Conservation (phyloP, 495 filamentous ascomycete genomes). For the Glarea lozoyensis region DNA sequence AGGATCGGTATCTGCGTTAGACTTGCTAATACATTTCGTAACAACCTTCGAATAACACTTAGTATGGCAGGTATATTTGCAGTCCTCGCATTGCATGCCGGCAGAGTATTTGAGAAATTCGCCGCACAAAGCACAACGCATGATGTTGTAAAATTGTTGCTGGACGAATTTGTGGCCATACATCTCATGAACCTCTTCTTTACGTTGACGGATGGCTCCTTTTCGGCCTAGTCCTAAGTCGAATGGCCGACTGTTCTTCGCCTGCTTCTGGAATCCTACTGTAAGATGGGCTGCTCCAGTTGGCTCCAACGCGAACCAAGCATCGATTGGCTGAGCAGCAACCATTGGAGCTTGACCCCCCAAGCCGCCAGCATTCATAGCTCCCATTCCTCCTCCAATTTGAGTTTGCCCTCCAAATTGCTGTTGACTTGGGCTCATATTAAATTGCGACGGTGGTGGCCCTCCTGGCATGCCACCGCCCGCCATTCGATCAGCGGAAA, state of each 20-base stretch:
- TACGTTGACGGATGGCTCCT: slow-evolving; percentile 91
- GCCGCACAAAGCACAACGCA: slow-evolving; percentile 97
- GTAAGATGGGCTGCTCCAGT: slow-evolving; percentile 81
- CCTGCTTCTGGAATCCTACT: slow-evolving; percentile 73
- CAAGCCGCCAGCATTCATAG: slow-evolving; percentile 11
- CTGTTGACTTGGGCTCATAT: slow-evolving; percentile 36
- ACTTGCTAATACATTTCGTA: slow-evolving; percentile 99
- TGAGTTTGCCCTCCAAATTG: slow-evolving; percentile 30
- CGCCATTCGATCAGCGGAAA: slow-evolving; percentile 91
- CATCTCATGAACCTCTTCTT: slow-evolving; percentile 96
- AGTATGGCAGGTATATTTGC: slow-evolving; percentile 98
- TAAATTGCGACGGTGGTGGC: slow-evolving; percentile 41
- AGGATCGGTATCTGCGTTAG: slow-evolving; percentile 93
- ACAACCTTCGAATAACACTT: slow-evolving; percentile 97
- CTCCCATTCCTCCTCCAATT: slow-evolving; percentile 14
- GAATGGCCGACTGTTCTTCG: slow-evolving; percentile 50
- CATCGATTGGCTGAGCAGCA: slow-evolving; percentile 69
- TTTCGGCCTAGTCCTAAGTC: slow-evolving; percentile 88
- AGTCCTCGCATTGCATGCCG: slow-evolving; percentile 98
- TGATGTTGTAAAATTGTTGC: slow-evolving; percentile 99
- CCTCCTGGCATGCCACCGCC: slow-evolving; percentile 36
- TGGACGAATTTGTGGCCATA: slow-evolving; percentile 97
- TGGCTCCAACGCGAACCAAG: slow-evolving; percentile 95
- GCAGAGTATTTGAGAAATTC: slow-evolving; percentile 98
- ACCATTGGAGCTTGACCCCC: too few relatives aligned